phyloP scores from a whole-genome alignment of 129 eudicot genomes.

The Flaveria robusta region DNA sequence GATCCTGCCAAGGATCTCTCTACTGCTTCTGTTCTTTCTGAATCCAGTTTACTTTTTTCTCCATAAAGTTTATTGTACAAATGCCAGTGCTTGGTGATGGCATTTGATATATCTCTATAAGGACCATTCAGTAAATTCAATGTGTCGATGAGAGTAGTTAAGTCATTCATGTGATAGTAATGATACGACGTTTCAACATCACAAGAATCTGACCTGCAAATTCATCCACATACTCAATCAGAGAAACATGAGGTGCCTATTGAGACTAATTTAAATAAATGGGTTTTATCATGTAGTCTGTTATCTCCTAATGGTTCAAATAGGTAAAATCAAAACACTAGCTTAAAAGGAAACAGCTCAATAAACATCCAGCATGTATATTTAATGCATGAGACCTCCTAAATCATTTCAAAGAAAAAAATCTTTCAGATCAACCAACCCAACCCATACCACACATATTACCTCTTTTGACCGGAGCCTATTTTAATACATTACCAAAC shows the following conservation, averaged over 20 bases:
- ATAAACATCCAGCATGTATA: not conserved
- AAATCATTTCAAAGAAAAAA: not conserved
- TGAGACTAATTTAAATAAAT: not conserved
- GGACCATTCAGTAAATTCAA: conserved; percentile 45
- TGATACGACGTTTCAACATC: conserved; percentile 48
- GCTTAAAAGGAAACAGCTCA: not conserved
- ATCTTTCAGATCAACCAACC: not conserved
- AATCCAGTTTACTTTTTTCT: conserved; percentile 43
- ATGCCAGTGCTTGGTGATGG: conserved; percentile 58
- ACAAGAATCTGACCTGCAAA: conserved; percentile 65
- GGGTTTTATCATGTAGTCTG: not conserved
- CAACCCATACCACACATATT: not conserved
- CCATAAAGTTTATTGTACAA: conserved; percentile 37
- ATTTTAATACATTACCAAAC: not conserved
- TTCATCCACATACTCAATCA: conserved; percentile 27
- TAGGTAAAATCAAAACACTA: conserved; percentile 2
- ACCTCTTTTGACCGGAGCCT: not conserved
- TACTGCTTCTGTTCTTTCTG: conserved; percentile 26
- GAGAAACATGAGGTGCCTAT: conserved; percentile 14
- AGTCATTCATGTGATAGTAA: conserved; percentile 63
- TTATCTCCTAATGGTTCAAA: conserved; percentile 2
- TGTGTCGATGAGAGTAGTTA: conserved; percentile 51
- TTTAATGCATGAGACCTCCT: not conserved
- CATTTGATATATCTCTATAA: conserved; percentile 44
- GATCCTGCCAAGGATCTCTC: conserved; percentile 9